Percentiles rank a stretch among this genome's conserved stretches.
These are phyloP conservation scores for Verticillium albo-atrum DNA, from an alignment of 2,329 filamentous ascomycete genomes.

Conservation along the genomic window DNA sequence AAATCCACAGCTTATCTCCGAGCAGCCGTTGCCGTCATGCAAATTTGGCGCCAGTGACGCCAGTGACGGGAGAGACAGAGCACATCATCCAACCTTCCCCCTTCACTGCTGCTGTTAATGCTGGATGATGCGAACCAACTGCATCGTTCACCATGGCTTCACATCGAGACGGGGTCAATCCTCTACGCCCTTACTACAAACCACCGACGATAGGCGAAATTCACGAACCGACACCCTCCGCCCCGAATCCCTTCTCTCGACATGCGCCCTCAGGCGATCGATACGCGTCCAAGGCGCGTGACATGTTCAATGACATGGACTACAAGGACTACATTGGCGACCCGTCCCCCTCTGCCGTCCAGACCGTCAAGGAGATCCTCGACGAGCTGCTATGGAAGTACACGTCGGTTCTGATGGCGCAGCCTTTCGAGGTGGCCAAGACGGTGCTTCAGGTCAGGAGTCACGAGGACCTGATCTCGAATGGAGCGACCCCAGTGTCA, in stretches of 20 bases:
- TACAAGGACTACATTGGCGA: slow-evolving; percentile 85
- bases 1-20: neutral
- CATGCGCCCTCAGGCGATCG: slow-evolving; percentile 30
- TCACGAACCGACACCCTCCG: slow-evolving; percentile 30
- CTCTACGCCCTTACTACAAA: slow-evolving; percentile 67
- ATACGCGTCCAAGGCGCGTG: slow-evolving; percentile 66
- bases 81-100: neutral
- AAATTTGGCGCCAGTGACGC: neutral
- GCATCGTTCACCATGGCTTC: slow-evolving; percentile 32
- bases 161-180: slow-evolving; percentile 50
- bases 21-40: neutral
- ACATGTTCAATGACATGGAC: slow-evolving; percentile 85
- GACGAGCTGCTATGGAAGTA: slow-evolving; percentile 93
- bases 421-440: slow-evolving; percentile 97
- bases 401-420: slow-evolving; percentile 78
- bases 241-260: slow-evolving; percentile 40
- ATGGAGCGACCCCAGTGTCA: slow-evolving; percentile 22
- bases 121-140: neutral
- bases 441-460: slow-evolving; percentile 76
- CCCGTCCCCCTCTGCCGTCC: slow-evolving; percentile 67
- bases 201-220: slow-evolving; percentile 51
- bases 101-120: neutral
- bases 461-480: slow-evolving; percentile 36
- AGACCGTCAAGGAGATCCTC: slow-evolving; percentile 70
- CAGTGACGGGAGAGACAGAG: neutral